These are phyloP conservation scores for Lactuca sativa DNA, from an alignment of 129 eudicot species.

Conservation along the genomic window DNA sequence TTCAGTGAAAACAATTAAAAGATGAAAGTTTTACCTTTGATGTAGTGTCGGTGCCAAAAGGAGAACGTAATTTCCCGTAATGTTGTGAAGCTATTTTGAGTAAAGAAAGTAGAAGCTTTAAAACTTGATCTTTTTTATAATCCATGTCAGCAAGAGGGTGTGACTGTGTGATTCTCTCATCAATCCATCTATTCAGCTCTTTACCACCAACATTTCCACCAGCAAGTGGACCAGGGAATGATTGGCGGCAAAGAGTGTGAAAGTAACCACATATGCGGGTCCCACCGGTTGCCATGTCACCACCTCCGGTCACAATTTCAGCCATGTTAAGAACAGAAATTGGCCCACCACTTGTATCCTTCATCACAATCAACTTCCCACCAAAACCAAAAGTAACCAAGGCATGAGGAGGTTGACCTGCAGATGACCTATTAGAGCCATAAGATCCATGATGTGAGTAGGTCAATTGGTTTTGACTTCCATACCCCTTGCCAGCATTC, in stretches of 20 bases:
- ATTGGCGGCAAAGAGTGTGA: constrained; percentile 65
- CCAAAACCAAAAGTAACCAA: constrained; percentile 95
- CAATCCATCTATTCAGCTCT: constrained; percentile 89
- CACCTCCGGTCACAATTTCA: constrained; percentile 55
- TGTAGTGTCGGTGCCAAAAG: constrained; percentile 73
- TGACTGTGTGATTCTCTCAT: constrained; percentile 73
- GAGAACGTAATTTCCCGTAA: constrained; percentile 94
- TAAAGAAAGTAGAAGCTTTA: constrained; percentile 75
- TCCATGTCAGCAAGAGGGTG: constrained; percentile 41
- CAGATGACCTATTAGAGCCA: constrained; percentile 63
- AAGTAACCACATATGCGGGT: constrained; percentile 53
- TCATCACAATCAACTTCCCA: constrained; percentile 87
- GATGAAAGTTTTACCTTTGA: constrained; percentile 48
- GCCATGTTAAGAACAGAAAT: constrained; percentile 59
- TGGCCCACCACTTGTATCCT: constrained; percentile 41
- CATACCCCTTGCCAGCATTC: constrained; percentile 40
- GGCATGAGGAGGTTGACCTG: constrained; percentile 91
- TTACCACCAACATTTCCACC: constrained; percentile 77
- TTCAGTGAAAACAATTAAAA: no score
- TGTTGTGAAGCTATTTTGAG: constrained; percentile 83
- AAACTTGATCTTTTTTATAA: constrained; percentile 50
- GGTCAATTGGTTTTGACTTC: constrained; percentile 24
- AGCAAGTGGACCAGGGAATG: constrained; percentile 84
- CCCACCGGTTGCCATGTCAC: constrained; percentile 43
- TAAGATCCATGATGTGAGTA: constrained; percentile 42